These are phyloP conservation scores for Beauveria pseudobassiana DNA, from an alignment of 2,329 filamentous ascomycete genomes.

Conservation along the genomic window DNA sequence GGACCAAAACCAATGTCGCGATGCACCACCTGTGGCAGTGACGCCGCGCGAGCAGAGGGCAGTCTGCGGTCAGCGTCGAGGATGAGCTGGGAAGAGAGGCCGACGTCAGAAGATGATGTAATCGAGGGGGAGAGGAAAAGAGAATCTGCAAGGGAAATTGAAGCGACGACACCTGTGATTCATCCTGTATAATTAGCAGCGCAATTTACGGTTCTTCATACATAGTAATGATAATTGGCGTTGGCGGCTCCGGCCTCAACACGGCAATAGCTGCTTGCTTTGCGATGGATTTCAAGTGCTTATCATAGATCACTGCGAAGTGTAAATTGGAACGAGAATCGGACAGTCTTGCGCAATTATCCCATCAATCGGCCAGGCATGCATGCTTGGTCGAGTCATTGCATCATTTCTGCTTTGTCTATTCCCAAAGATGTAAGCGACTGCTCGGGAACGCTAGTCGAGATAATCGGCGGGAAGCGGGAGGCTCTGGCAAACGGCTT, in stretches of 20 bases:
- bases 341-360: too few relatives aligned
- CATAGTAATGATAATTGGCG: slow-evolving; percentile 1
- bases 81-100: neutral
- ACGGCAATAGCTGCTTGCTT: neutral
- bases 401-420: too few relatives aligned
- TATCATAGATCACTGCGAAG: too few relatives aligned
- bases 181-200: slow-evolving; percentile 1
- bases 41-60: neutral
- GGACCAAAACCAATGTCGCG: slow-evolving; percentile 6
- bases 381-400: too few relatives aligned
- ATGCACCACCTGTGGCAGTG: slow-evolving; percentile 3
- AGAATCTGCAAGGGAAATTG: neutral
- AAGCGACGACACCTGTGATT: neutral
- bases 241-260: neutral
- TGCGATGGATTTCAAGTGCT: neutral
- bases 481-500: neutral
- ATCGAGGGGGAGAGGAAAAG: neutral
- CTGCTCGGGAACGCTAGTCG: neutral
- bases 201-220: neutral
- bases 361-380: neutral
- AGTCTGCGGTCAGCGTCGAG: neutral
- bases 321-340: too few relatives aligned
- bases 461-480: neutral
- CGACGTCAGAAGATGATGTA: neutral
- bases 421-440: neutral